phyloP scores from a whole-genome alignment of 2,329 filamentous ascomycete species.

The Pseudogymnoascus sp. region DNA sequence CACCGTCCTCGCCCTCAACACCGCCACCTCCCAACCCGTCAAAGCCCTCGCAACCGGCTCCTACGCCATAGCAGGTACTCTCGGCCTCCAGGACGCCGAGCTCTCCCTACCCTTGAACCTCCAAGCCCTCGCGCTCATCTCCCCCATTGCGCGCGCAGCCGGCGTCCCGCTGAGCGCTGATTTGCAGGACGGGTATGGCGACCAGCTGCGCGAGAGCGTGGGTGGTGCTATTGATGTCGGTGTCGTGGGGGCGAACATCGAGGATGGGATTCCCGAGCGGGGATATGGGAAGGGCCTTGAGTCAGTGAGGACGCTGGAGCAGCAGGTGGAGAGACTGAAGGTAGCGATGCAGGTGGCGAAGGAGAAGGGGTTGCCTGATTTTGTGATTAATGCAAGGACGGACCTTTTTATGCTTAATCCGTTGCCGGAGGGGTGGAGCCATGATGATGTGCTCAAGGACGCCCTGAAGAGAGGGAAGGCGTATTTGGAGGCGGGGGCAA shows the following conservation, averaged over 20 bases:
- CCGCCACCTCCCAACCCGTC: conserved; percentile 9
- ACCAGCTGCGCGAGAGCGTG: conserved; percentile 38
- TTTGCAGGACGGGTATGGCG: conserved; percentile 52
- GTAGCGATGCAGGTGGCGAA: conserved; percentile 35
- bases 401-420: conserved; percentile 40
- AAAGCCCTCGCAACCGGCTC: conserved; percentile 26
- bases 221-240: conserved; percentile 40
- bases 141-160: conserved; percentile 32
- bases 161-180: conserved; percentile 47
- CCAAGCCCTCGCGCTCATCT: conserved; percentile 37
- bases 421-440: conserved; percentile 12
- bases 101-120: conserved; percentile 46
- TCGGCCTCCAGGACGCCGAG: conserved; percentile 39
- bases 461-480: conserved; percentile 45
- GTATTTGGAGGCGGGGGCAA: conserved; percentile 51
- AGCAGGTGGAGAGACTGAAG: conserved; percentile 41
- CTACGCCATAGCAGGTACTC: conserved; percentile 40
- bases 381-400: conserved; percentile 50
- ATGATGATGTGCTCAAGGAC: conserved; percentile 31
- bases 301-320: conserved; percentile 31
- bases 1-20: conserved; percentile 37
- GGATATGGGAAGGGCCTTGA: conserved; percentile 26
- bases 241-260: conserved; percentile 50
- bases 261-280: conserved; percentile 34
- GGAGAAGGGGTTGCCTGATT: conserved; percentile 43